These are phyloP conservation scores for Neoscytalidium dimidiatum DNA, from an alignment of 2,329 filamentous ascomycete genomes.

Conservation along the genomic window DNA sequence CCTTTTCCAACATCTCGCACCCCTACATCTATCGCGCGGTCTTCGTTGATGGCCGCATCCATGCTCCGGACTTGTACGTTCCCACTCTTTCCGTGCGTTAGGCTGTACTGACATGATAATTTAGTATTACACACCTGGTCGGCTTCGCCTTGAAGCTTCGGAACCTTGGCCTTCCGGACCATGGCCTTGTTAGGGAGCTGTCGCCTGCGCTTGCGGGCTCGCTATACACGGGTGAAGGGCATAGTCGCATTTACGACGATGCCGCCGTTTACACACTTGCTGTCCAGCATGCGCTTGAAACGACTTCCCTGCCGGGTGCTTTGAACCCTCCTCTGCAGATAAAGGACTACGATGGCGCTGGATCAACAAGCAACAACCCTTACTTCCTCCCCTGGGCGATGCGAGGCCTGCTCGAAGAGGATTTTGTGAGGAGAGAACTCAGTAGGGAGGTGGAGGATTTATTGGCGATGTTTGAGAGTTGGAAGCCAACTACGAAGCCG, in stretches of 20 bases:
- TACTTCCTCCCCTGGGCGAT: constrained; percentile 95
- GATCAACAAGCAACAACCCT: constrained; percentile 64
- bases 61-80: constrained; percentile 76
- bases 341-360: constrained; percentile 34
- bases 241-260: constrained; percentile 92
- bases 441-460: constrained; percentile 75
- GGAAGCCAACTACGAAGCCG: constrained; percentile 87
- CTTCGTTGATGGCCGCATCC: constrained; percentile 89
- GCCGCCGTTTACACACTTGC: constrained; percentile 73
- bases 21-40: constrained; percentile 95
- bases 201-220: constrained; percentile 86
- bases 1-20: constrained; percentile 82
- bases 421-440: constrained; percentile 81
- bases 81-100: neutral
- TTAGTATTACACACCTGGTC: constrained; percentile 75
- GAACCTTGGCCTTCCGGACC: constrained; percentile 89
- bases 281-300: constrained; percentile 50
- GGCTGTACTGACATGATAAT: neutral
- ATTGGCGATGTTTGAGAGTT: constrained; percentile 86
- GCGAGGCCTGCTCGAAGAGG: constrained; percentile 88
- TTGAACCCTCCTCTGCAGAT: constrained; percentile 32
- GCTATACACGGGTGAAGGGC: constrained; percentile 87
- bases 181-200: constrained; percentile 88
- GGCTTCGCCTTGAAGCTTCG: constrained; percentile 92
- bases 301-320: constrained; percentile 38